Conservation (phyloP, 2,329 filamentous ascomycete species). For the Claviceps monticola region DNA sequence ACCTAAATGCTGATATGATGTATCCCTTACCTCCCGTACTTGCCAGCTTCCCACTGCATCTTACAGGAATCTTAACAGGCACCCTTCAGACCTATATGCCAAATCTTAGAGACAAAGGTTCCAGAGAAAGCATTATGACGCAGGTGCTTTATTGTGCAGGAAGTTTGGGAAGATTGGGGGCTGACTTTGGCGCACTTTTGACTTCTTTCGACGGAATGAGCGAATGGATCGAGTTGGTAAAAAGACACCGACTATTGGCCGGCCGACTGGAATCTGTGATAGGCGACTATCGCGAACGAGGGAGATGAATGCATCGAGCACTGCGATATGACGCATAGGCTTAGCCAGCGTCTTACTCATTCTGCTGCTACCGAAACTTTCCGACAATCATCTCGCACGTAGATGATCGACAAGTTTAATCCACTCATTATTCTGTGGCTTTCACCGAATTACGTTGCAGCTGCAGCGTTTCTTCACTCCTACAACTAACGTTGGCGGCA, state of each 20-base stretch:
- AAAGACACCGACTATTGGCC: slow-evolving; percentile 73
- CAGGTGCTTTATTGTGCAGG: slow-evolving; percentile 89
- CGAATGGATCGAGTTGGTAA: slow-evolving; percentile 82
- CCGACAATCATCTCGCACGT: too few species aligned
- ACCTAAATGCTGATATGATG: slow-evolving; percentile 22
- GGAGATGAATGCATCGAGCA: background rate
- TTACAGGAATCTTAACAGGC: slow-evolving; percentile 67
- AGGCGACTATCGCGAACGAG: slow-evolving; percentile 32
- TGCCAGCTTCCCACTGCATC: slow-evolving; percentile 69
- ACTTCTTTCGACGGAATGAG: slow-evolving; percentile 38
- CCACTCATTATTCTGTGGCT: too few species aligned
- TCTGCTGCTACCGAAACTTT: too few species aligned
- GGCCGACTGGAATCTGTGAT: slow-evolving; percentile 61
- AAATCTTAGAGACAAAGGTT: slow-evolving; percentile 64
- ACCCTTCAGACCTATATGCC: slow-evolving; percentile 67
- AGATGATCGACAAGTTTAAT: too few species aligned
- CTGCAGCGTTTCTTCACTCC: too few species aligned
- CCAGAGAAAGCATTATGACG: slow-evolving; percentile 76
- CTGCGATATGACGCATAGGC: too few species aligned
- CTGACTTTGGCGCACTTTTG: slow-evolving; percentile 83
- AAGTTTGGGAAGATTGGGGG: slow-evolving; percentile 76
- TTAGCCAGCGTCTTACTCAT: too few species aligned
- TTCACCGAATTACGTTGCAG: too few species aligned
- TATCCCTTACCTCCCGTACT: slow-evolving; percentile 59
- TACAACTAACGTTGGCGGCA: too few species aligned